phyloP scores from a whole-genome alignment of 2,329 filamentous ascomycete genomes.

The Exophiala aquamarina region DNA sequence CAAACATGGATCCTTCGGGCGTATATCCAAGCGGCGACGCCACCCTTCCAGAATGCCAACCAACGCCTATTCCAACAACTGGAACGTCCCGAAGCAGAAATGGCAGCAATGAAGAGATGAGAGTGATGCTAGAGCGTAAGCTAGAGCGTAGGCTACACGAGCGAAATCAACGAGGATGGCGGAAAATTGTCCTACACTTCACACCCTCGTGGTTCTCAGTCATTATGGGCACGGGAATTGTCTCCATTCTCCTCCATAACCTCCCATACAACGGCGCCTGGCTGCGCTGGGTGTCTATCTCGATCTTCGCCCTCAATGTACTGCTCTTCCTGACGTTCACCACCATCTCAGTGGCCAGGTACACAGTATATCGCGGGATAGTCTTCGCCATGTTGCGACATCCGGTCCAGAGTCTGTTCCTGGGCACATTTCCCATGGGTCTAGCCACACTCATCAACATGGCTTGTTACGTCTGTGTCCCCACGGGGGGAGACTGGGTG shows the following conservation, averaged over 20 bases:
- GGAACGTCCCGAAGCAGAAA: no score
- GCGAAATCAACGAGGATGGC: no score
- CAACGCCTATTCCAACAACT: no score
- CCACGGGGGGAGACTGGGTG: conserved; percentile 58
- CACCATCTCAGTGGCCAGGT: conserved; percentile 58
- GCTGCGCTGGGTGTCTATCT: conserved; percentile 58
- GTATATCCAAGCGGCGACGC: no score
- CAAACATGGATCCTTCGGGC: no score
- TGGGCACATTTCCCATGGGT: conserved; percentile 68
- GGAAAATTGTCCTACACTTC: conserved; percentile 41
- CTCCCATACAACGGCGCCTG: conserved; percentile 60
- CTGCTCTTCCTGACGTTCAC: conserved; percentile 50
- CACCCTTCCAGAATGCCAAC: no score
- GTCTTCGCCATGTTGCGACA: conserved; percentile 66
- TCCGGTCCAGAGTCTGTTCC: conserved; percentile 65
- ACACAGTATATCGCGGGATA: conserved; percentile 63
- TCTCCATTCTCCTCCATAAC: conserved; percentile 61
- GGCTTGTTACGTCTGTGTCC: conserved; percentile 59
- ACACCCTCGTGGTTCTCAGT: conserved; percentile 59
- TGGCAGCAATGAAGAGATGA: no score
- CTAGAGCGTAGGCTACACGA: no score
- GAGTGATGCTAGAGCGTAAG: no score
- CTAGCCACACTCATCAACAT: conserved; percentile 68
- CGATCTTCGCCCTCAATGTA: conserved; percentile 61
- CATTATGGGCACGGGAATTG: conserved; percentile 68